phyloP scores from a whole-genome alignment of 352 stramenopile genomes.

The Thalassiosira exigua region DNA sequence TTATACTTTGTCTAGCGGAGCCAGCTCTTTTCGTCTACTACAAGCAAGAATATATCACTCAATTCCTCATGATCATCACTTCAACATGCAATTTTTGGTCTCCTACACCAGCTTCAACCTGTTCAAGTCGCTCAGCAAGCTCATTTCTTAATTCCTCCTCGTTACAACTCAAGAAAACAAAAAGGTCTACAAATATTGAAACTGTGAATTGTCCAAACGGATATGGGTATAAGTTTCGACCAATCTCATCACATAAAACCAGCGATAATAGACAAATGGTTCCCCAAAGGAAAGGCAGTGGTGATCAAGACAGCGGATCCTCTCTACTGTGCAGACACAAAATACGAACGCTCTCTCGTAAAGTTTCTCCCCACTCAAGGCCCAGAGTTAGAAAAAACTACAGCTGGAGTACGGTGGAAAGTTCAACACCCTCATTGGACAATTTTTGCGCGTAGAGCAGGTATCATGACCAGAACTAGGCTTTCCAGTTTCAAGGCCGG shows the following conservation, averaged over 20 bases:
- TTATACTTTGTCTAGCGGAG: neutral
- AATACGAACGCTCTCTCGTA: constrained; percentile 16
- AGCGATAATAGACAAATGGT: constrained; percentile 12
- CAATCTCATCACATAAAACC: constrained; percentile 31
- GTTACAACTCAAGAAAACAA: too few species aligned
- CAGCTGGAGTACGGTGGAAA: constrained; percentile 11
- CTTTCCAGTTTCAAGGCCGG: neutral
- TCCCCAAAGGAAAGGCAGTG: constrained; percentile 3
- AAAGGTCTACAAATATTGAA: too few species aligned
- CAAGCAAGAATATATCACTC: neutral
- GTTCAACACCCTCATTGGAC: neutral
- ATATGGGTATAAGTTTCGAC: constrained; percentile 17
- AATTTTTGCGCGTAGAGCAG: neutral
- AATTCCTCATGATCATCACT: neutral
- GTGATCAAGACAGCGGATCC: constrained; percentile 18
- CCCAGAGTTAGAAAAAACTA: constrained; percentile 2
- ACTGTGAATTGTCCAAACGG: constrained; percentile 21
- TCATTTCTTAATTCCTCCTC: too few species aligned
- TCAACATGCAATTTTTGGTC: constrained; percentile 15
- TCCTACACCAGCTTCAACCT: too few species aligned
- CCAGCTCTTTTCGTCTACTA: constrained; percentile 12
- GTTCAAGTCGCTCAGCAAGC: too few species aligned
- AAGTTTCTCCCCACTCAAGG: too few species aligned
- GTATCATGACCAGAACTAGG: constrained; percentile 2
- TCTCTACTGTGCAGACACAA: constrained; percentile 13